These are phyloP conservation scores for Penicillium roqueforti DNA, from an alignment of 495 filamentous ascomycete species.

Conservation along the genomic window DNA sequence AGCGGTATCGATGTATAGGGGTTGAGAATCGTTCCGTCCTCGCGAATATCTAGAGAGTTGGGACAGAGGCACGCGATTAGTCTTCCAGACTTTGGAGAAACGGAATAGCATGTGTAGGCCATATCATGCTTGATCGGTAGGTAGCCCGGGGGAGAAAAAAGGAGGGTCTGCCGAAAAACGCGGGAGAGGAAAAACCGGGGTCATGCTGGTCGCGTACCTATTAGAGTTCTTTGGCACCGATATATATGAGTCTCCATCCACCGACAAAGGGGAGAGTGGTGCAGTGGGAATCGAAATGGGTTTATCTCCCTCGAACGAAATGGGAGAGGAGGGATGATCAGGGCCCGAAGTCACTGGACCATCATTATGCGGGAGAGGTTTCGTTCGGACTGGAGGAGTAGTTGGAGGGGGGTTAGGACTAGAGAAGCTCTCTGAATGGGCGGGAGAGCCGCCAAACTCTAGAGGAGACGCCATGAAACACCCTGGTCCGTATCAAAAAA, in stretches of 20 bases:
- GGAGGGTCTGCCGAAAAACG: conserved; percentile 3
- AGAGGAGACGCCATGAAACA: conserved; percentile 28
- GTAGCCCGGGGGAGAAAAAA: conserved; percentile 11
- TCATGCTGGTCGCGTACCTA: conserved; percentile 34
- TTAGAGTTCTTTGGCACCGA: conserved; percentile 37
- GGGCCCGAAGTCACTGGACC: conserved; percentile 26
- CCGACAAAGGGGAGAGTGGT: conserved; percentile 22
- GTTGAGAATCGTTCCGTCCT: conserved; percentile 28
- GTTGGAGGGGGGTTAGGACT: conserved; percentile 19
- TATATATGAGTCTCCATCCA: conserved; percentile 32
- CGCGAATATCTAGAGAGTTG: conserved; percentile 37
- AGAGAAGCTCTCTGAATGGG: conserved; percentile 13
- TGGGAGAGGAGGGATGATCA: conserved; percentile 27
- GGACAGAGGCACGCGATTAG: conserved; percentile 30
- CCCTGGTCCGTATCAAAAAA: conserved; percentile 26
- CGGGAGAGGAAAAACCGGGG: conserved; percentile 6
- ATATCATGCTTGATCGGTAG: conserved; percentile 13
- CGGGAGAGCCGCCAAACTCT: conserved; percentile 26
- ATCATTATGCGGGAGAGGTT: conserved; percentile 37
- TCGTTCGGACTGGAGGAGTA: conserved; percentile 32
- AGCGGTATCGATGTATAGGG: conserved; percentile 39
- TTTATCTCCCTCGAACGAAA: conserved; percentile 30
- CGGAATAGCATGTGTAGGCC: conserved; percentile 22
- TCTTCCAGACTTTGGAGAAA: conserved; percentile 22
- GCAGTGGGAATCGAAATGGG: conserved; percentile 23